Percentiles rank a stretch among this genome's conserved stretches.
These are phyloP conservation scores for Sporisorium reilianum DNA, from an alignment of 1,284 basidiomycete species.

Conservation along the genomic window DNA sequence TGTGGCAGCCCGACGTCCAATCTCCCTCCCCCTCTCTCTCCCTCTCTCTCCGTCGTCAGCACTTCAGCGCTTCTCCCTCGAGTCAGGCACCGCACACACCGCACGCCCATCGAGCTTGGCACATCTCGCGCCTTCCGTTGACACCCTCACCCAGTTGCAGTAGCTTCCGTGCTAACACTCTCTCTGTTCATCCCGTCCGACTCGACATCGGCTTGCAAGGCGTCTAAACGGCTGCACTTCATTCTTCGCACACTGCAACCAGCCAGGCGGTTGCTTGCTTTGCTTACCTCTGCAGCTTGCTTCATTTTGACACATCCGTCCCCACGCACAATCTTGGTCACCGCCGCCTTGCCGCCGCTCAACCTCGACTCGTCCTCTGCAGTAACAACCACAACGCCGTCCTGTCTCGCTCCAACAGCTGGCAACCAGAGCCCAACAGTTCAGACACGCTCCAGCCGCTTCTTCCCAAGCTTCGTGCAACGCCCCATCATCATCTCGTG, in stretches of 20 bases:
- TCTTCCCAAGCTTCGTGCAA: neutral
- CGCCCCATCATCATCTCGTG: conserved; percentile 4
- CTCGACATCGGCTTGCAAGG: neutral
- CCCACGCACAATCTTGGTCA: conserved; percentile 25
- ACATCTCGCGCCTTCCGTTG: neutral
- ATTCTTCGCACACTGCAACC: conserved; percentile 35
- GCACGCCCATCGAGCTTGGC: neutral
- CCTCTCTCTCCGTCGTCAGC: neutral
- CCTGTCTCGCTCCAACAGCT: neutral
- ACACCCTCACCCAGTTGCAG: too few relatives aligned
- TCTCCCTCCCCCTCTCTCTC: too few relatives aligned
- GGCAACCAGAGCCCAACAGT: neutral
- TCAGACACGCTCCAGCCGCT: neutral
- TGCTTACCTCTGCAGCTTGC: conserved; percentile 19
- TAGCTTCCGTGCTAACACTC: neutral
- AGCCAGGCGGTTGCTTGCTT: conserved; percentile 30
- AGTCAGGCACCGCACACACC: conserved; percentile 8
- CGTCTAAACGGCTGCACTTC: conserved; percentile 10
- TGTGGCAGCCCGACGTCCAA: conserved; percentile 17
- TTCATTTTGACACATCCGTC: conserved; percentile 28
- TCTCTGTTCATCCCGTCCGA: neutral
- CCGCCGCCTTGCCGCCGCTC: conserved; percentile 9
- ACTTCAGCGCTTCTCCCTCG: neutral
- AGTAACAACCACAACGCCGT: neutral
- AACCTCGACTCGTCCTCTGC: neutral